phyloP scores from a whole-genome alignment of 148 eudicot species.

The Rhododendron kiyosumense region DNA sequence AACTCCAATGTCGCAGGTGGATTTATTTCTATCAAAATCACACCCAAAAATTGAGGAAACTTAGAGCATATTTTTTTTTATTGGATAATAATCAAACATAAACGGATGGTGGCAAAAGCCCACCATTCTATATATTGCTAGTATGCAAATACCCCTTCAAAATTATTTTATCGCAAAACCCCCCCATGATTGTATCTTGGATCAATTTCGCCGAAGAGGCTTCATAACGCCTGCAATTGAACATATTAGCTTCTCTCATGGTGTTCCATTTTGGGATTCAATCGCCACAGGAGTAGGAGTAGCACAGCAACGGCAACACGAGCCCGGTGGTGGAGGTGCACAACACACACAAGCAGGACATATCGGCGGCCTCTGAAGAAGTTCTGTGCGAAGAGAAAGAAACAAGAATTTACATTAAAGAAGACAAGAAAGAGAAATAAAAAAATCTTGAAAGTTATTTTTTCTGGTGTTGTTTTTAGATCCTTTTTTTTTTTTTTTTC shows the following conservation, averaged over 20 bases:
- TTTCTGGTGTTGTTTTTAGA: background rate
- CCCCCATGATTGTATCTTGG: background rate
- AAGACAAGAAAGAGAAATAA: background rate
- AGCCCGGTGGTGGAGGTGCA: background rate
- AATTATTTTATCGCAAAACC: background rate
- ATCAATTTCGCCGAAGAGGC: background rate
- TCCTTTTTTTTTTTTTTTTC: background rate
- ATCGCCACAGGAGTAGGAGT: background rate
- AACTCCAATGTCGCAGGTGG: background rate
- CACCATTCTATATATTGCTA: background rate
- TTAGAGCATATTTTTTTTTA: background rate
- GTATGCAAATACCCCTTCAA: background rate
- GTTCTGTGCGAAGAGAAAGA: background rate
- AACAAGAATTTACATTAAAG: background rate
- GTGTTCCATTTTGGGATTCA: background rate
- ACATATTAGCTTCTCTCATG: background rate
- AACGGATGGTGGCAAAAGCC: background rate
- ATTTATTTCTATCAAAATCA: background rate
- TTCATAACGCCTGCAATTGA: background rate
- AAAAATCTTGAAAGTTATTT: background rate
- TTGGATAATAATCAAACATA: background rate
- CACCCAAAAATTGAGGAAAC: background rate
- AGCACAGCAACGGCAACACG: conserved; percentile 19
- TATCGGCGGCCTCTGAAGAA: background rate
- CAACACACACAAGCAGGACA: conserved; percentile 37